Percentiles rank a stretch among this genome's conserved stretches.
phyloP scores from a whole-genome alignment of 352 stramenopile species.

The Hyaloperonospora arabidopsidis region DNA sequence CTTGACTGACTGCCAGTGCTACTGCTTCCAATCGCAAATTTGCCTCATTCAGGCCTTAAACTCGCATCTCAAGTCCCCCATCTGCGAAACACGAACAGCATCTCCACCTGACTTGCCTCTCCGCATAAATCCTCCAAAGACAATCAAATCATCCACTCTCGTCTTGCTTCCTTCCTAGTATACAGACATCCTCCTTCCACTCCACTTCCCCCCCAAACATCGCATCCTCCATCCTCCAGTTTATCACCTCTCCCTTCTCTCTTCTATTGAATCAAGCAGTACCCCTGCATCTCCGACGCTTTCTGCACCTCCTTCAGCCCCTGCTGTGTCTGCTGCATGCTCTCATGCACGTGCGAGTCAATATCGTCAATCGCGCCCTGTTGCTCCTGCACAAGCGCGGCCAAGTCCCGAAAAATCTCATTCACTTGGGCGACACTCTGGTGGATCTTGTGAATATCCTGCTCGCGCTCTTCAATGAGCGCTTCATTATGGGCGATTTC shows the following conservation, averaged over 20 bases:
- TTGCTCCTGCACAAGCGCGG: constrained; percentile 79
- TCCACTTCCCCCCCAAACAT: no score
- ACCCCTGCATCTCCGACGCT: constrained; percentile 68
- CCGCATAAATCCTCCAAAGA: no score
- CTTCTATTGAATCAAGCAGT: constrained; percentile 59
- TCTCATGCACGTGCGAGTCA: constrained; percentile 77
- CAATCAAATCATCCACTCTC: no score
- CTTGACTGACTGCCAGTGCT: no score
- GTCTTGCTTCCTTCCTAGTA: no score
- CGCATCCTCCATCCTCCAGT: background rate
- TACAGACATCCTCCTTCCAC: no score
- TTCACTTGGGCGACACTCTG: constrained; percentile 86
- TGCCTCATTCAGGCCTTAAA: no score
- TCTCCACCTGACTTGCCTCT: no score
- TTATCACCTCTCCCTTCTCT: background rate
- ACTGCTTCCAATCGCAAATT: no score
- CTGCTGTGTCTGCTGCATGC: constrained; percentile 76
- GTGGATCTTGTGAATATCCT: constrained; percentile 84
- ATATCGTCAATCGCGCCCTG: constrained; percentile 82
- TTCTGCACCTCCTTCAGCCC: constrained; percentile 81
- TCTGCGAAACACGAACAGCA: no score
- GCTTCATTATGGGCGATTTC: constrained; percentile 85
- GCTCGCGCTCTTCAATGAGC: constrained; percentile 83
- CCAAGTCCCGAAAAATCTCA: constrained; percentile 86
- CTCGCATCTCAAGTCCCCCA: no score